Base-by-base conservation (phyloP, 2,329 filamentous ascomycete species). In the Diaporthe vaccinii region DNA sequence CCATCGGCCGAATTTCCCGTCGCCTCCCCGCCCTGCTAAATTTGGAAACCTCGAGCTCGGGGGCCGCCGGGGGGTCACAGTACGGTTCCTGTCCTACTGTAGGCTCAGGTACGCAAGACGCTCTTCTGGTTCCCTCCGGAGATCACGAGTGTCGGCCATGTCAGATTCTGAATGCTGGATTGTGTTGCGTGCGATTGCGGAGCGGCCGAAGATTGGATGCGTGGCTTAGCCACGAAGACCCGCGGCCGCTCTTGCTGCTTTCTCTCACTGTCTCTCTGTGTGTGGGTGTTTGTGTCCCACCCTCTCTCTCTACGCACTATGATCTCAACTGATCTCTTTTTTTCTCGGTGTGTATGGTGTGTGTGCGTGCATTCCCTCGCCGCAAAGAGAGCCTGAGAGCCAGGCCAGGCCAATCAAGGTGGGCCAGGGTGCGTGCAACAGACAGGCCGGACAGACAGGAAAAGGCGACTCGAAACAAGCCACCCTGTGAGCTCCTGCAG, bases 401-500 rank as follows among this genome's bases (percentile, higher is more conserved):
- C 36, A 20, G 36, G n/a, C 58, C 49, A 34, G 36, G 39, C 12
- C 36, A 28, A 15, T 9, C 10, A 25, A 41, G 36, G 31, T 7
- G 4, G 17, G 59, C 34, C 58, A 39, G 34, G 58, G 58, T 58
- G 55, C 55, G 9, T 39, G 36, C 36, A 36, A 6, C 14, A 44
- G 41, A 44, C n/a, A 28, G 51, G 49, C 15, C 0, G 2, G 51
- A n/a, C 55, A 36, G 58, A 20, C 61, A 46, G 62, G 28, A 62
- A 28, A 55, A 73, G 71, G 46, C 55, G 25, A 62, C 57, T 69
- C 58, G 71, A 73, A 53, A 65, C 55, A 62, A 62, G 57, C 28
- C 58, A 62, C 58, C 71, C 71, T 57, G 58, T 55, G 58, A 73
- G 71, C 59, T 73, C 71, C 59, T 73, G 58, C 44, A 65, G 46